These are phyloP conservation scores for Penicillium sp. DNA, from an alignment of 2,329 filamentous ascomycete species.

Conservation along the genomic window DNA sequence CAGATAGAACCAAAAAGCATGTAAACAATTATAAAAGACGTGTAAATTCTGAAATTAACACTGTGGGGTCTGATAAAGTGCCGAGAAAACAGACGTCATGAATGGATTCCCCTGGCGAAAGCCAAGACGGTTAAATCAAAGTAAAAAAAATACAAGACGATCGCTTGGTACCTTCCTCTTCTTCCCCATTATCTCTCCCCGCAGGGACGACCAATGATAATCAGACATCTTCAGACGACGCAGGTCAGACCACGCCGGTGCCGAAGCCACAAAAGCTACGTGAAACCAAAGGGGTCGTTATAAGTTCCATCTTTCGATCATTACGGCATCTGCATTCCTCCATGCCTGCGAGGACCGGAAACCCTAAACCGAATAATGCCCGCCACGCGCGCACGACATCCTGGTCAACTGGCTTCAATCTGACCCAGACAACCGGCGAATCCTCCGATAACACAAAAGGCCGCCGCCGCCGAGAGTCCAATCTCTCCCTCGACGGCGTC, in stretches of 20 bases:
- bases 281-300: constrained; percentile 13
- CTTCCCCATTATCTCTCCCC: background rate
- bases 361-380: constrained; percentile 33
- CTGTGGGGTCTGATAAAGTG: constrained; percentile 4
- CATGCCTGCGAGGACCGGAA: constrained; percentile 23
- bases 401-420: constrained; percentile 35
- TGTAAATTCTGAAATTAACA: background rate
- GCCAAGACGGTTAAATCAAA: background rate
- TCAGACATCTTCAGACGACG: constrained; percentile 4
- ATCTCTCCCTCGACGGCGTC: constrained; percentile 31
- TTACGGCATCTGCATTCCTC: constrained; percentile 17
- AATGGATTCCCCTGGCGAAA: constrained; percentile 1
- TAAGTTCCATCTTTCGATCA: background rate
- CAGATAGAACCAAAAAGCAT: background rate
- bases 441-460: constrained; percentile 24
- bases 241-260: background rate
- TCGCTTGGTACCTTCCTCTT: background rate
- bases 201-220: constrained; percentile 5
- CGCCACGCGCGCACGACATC: constrained; percentile 36
- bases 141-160: background rate
- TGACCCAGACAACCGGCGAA: constrained; percentile 24
- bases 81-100: constrained; percentile 3
- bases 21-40: too few relatives aligned
- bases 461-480: constrained; percentile 35
- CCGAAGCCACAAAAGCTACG: constrained; percentile 15